phyloP scores from a whole-genome alignment of 805 yeast species.

The Yamadazyma ubonensis region DNA sequence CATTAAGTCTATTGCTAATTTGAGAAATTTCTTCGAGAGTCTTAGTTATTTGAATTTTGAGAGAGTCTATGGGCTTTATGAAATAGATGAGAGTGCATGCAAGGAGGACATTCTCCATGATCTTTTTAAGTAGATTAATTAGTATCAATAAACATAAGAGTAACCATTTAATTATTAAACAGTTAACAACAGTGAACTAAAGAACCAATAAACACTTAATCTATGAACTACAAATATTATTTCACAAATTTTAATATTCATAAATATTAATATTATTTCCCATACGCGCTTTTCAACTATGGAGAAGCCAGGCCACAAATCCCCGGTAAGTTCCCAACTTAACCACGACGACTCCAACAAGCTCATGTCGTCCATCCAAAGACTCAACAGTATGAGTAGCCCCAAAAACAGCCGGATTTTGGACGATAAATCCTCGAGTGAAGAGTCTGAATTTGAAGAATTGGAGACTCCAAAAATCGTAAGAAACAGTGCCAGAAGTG shows the following conservation, averaged over 20 bases:
- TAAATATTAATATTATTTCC: neutral
- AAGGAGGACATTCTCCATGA: constrained; percentile 60
- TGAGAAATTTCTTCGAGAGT: constrained; percentile 65
- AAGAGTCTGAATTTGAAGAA: constrained; percentile 8
- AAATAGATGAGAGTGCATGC: constrained; percentile 40
- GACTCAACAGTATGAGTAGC: neutral
- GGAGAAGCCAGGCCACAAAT: neutral
- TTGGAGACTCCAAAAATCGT: constrained; percentile 26
- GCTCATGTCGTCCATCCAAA: constrained; percentile 1
- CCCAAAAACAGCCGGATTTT: neutral
- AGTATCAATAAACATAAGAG: neutral
- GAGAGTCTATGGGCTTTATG: constrained; percentile 53
- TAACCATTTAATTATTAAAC: neutral
- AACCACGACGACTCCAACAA: too few relatives aligned
- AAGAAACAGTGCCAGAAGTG: constrained; percentile 6
- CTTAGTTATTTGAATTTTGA: constrained; percentile 66
- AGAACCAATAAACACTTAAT: too few relatives aligned
- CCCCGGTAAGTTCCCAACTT: neutral
- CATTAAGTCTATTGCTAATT: constrained; percentile 42
- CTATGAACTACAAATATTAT: too few relatives aligned
- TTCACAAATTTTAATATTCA: too few relatives aligned
- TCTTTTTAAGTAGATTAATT: constrained; percentile 23
- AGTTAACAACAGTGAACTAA: too few relatives aligned
- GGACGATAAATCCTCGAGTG: constrained; percentile 1
- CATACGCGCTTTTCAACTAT: neutral